Conservation (phyloP, 345 rosid species). For the Gossypium stocksii region DNA sequence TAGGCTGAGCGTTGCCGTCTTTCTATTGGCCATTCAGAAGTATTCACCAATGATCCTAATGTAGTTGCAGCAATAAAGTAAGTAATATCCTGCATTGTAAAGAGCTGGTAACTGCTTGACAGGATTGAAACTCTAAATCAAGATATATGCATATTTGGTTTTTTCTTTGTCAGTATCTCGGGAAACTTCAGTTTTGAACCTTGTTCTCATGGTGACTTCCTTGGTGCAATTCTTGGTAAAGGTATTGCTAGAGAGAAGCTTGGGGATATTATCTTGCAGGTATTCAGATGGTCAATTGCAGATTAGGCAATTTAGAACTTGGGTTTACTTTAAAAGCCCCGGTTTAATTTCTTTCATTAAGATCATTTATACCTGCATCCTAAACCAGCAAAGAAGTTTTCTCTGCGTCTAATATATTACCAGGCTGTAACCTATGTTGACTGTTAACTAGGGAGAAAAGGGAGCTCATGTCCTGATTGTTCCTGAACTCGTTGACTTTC, state of each 20-base stretch:
- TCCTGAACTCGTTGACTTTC: constrained; percentile 83
- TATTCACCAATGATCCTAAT: constrained; percentile 54
- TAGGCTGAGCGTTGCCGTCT: constrained; percentile 95
- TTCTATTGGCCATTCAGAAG: constrained; percentile 74
- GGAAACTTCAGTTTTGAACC: constrained; percentile 77
- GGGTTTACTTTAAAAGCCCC: not conserved
- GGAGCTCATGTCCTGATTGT: constrained; percentile 83
- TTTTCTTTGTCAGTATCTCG: constrained; percentile 44
- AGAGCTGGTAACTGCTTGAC: not conserved
- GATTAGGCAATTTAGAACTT: not conserved
- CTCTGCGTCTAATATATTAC: not conserved
- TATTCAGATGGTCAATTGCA: constrained; percentile 11
- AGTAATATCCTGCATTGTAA: not conserved
- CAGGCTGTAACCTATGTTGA: not conserved
- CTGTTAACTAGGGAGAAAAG: constrained; percentile 57
- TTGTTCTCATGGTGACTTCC: constrained; percentile 91
- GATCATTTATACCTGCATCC: constrained; percentile 4
- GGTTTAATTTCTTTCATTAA: not conserved
- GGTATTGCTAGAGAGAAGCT: constrained; percentile 83
- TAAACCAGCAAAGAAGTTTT: not conserved
- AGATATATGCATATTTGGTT: constrained; percentile 8
- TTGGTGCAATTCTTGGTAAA: constrained; percentile 87
- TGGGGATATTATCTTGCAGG: constrained; percentile 92
- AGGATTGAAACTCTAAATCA: constrained; percentile 1
- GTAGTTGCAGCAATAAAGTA: constrained; percentile 74